These are phyloP conservation scores for Pestalotiopsis sp. DNA, from an alignment of 2,329 filamentous ascomycete species.

Conservation along the genomic window DNA sequence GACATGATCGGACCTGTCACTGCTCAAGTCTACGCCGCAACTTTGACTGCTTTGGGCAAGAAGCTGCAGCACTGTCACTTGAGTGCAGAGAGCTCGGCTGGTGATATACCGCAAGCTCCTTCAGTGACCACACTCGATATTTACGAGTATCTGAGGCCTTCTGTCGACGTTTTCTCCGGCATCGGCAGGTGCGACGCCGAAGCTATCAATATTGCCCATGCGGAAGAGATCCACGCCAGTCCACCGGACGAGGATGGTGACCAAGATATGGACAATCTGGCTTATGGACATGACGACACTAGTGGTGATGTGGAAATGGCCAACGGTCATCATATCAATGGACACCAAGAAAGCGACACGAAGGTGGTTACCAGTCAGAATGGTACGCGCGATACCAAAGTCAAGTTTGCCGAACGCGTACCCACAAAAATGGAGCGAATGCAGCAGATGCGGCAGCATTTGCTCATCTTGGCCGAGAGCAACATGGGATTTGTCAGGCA, in stretches of 20 bases:
- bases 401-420: constrained; percentile 54
- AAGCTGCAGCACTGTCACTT: constrained; percentile 69
- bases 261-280: constrained; percentile 30
- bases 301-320: constrained; percentile 27
- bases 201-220: constrained; percentile 44
- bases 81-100: constrained; percentile 47
- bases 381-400: constrained; percentile 39
- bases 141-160: constrained; percentile 54
- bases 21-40: constrained; percentile 74
- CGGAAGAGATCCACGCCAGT: constrained; percentile 48
- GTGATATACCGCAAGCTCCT: constrained; percentile 35
- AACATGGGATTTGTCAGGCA: constrained; percentile 69
- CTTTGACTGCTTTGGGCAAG: constrained; percentile 72
- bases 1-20: constrained; percentile 74
- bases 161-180: constrained; percentile 56
- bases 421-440: constrained; percentile 48
- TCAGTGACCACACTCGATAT: constrained; percentile 58
- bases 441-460: constrained; percentile 69
- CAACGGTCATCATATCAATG: constrained; percentile 28
- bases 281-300: constrained; percentile 39
- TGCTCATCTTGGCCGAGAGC: constrained; percentile 73
- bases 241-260: constrained; percentile 31
- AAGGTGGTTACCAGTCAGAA: constrained; percentile 22
- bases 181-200: constrained; percentile 55
- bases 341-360: constrained; percentile 20